phyloP scores from a whole-genome alignment of 129 eudicot species.

The Kitagawia praeruptora region DNA sequence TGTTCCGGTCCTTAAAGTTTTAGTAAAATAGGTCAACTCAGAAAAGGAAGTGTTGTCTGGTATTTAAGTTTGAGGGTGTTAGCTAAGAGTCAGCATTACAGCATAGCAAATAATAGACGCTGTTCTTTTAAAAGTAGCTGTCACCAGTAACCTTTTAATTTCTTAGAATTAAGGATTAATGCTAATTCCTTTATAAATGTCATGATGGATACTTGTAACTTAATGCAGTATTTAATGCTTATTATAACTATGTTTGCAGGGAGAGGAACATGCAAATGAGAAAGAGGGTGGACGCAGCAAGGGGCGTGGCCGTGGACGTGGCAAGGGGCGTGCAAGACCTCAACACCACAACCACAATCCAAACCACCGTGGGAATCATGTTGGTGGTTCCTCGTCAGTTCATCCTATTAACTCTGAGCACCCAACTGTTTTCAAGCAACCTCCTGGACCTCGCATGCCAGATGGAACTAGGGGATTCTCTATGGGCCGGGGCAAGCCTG shows the following conservation, averaged over 20 bases:
- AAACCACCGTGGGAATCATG: slow-evolving; percentile 34
- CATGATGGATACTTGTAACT: not conserved
- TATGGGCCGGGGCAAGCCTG: slow-evolving; percentile 82
- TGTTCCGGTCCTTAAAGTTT: not conserved
- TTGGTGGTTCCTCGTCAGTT: slow-evolving; percentile 33
- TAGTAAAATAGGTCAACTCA: not conserved
- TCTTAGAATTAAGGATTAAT: not conserved
- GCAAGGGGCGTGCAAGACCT: slow-evolving; percentile 69
- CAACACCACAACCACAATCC: slow-evolving; percentile 32
- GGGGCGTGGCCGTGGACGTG: slow-evolving; percentile 47
- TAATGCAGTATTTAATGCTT: not conserved
- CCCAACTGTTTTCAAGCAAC: slow-evolving; percentile 31
- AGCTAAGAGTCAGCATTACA: not conserved
- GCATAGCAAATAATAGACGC: not conserved
- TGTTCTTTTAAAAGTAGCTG: not conserved
- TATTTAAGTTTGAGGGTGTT: not conserved
- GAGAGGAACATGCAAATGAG: slow-evolving; percentile 47
- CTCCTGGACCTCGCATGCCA: slow-evolving; percentile 97
- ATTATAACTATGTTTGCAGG: slow-evolving; percentile 21
- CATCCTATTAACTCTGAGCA: slow-evolving; percentile 30
- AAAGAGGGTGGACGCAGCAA: slow-evolving; percentile 53
- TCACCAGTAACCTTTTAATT: not conserved
- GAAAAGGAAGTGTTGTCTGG: not conserved
- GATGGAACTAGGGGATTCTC: slow-evolving; percentile 96
- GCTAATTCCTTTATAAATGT: not conserved